Evolutionary conservation across 2,329 filamentous ascomycete genomes (phyloP).

Genomic region (Stagonosporopsis chrysanthemi): DNA sequence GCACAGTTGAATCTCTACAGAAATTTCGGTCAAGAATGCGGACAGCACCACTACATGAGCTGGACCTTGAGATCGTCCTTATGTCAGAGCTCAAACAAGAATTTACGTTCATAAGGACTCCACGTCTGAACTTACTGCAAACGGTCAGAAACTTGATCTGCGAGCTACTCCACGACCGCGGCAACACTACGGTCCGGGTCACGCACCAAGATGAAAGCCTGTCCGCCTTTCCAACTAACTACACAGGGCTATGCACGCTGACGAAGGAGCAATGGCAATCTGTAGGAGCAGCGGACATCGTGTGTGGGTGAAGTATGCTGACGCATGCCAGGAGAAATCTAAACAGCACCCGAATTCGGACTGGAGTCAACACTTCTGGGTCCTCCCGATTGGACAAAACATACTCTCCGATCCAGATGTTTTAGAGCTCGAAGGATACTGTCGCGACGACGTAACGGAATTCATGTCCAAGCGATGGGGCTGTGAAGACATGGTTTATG

Average conservation of each 20-base stretch:
- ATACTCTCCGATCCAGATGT: neutral
- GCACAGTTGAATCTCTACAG: slow-evolving; percentile 3
- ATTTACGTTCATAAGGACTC: no score
- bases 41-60: neutral
- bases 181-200: slow-evolving; percentile 22
- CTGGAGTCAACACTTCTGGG: slow-evolving; percentile 13
- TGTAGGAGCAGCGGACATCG: slow-evolving; percentile 13
- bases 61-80: slow-evolving; percentile 31
- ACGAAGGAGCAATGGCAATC: slow-evolving; percentile 31
- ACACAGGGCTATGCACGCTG: slow-evolving; percentile 24
- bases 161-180: slow-evolving; percentile 25
- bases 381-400: neutral
- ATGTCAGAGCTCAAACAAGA: slow-evolving; percentile 22
- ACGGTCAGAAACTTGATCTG: slow-evolving; percentile 28
- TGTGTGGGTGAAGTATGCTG: neutral
- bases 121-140: slow-evolving; percentile 24
- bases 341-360: neutral
- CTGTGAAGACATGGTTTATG: neutral
- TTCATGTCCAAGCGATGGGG: slow-evolving; percentile 8
- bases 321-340: slow-evolving; percentile 4
- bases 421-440: slow-evolving; percentile 2
- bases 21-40: neutral
- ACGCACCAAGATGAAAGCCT: slow-evolving; percentile 28
- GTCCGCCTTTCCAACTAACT: slow-evolving; percentile 26
- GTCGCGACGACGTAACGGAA: neutral